These are phyloP conservation scores for Malassezia vespertilionis DNA, from an alignment of 1,284 basidiomycete species.

Conservation along the genomic window DNA sequence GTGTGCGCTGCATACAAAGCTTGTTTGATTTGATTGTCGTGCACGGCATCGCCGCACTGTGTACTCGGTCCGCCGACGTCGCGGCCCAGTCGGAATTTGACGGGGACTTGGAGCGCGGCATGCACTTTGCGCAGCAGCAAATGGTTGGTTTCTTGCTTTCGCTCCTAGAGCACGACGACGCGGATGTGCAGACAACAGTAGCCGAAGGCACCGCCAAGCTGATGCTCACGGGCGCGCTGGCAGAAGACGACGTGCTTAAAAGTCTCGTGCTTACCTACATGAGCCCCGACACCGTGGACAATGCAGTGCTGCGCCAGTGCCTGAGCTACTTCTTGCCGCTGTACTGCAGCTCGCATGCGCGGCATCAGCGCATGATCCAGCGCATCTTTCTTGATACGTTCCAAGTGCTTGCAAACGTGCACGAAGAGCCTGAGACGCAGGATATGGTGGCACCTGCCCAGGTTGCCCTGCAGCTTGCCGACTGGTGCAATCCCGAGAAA, in stretches of 20 bases:
- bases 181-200: slow-evolving; percentile 61
- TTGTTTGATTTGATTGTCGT: slow-evolving; percentile 84
- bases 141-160: slow-evolving; percentile 37
- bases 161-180: slow-evolving; percentile 58
- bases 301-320: slow-evolving; percentile 80
- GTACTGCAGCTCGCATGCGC: slow-evolving; percentile 72
- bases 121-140: slow-evolving; percentile 28
- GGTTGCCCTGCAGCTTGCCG: slow-evolving; percentile 70
- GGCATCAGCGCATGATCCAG: slow-evolving; percentile 69
- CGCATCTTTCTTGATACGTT: slow-evolving; percentile 52
- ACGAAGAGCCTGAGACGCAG: slow-evolving; percentile 63
- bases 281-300: slow-evolving; percentile 71
- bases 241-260: slow-evolving; percentile 54
- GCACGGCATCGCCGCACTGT: slow-evolving; percentile 67
- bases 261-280: slow-evolving; percentile 74
- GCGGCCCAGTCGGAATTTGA: slow-evolving; percentile 17
- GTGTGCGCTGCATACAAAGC: slow-evolving; percentile 69
- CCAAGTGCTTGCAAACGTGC: slow-evolving; percentile 50
- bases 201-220: slow-evolving; percentile 80
- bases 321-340: slow-evolving; percentile 91
- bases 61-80: slow-evolving; percentile 46
- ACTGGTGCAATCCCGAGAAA: slow-evolving; percentile 87
- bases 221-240: slow-evolving; percentile 61
- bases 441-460: slow-evolving; percentile 71
- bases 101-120: slow-evolving; percentile 14